phyloP scores from a whole-genome alignment of 1,284 basidiomycete species.

The Boletus sp. region DNA sequence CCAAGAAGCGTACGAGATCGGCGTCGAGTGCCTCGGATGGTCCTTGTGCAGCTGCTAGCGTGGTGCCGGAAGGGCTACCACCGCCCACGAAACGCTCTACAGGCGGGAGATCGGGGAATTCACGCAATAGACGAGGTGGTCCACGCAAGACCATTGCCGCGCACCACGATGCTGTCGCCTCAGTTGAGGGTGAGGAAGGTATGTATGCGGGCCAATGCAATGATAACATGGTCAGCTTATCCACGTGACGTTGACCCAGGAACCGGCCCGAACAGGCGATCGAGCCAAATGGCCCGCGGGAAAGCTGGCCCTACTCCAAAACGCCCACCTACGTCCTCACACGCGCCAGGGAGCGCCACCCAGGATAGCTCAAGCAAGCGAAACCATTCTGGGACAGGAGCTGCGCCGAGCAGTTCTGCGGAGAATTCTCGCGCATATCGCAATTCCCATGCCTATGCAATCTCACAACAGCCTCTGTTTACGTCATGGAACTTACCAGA shows the following conservation, averaged over 20 bases:
- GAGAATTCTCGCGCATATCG: conserved; percentile 56
- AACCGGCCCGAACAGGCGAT: conserved; percentile 38
- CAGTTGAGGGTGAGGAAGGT: conserved; percentile 66
- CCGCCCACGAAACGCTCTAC: conserved; percentile 30
- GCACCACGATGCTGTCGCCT: conserved; percentile 39
- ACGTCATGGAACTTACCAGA: conserved; percentile 91
- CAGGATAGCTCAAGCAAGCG: conserved; percentile 48
- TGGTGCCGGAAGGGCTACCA: conserved; percentile 42
- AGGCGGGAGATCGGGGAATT: conserved; percentile 30
- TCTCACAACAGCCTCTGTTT: conserved; percentile 70
- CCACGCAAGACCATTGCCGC: conserved; percentile 25
- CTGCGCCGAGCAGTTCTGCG: conserved; percentile 19
- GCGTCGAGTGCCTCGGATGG: conserved; percentile 63
- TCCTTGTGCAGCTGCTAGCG: conserved; percentile 34
- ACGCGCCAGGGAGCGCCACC: conserved; percentile 37
- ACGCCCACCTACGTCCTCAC: conserved; percentile 46
- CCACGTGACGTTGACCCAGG: conserved; percentile 36
- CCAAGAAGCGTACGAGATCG: conserved; percentile 68
- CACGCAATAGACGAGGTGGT: conserved; percentile 40
- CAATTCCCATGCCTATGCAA: conserved; percentile 70
- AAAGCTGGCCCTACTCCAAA: conserved; percentile 44
- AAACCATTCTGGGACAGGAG: conserved; percentile 37
- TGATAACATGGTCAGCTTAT: conserved; percentile 27
- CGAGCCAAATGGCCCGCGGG: conserved; percentile 43
- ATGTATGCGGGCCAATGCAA: conserved; percentile 28